These are phyloP conservation scores for Trebouxia sp. DNA, from an alignment of 139 green algal species.

Conservation along the genomic window DNA sequence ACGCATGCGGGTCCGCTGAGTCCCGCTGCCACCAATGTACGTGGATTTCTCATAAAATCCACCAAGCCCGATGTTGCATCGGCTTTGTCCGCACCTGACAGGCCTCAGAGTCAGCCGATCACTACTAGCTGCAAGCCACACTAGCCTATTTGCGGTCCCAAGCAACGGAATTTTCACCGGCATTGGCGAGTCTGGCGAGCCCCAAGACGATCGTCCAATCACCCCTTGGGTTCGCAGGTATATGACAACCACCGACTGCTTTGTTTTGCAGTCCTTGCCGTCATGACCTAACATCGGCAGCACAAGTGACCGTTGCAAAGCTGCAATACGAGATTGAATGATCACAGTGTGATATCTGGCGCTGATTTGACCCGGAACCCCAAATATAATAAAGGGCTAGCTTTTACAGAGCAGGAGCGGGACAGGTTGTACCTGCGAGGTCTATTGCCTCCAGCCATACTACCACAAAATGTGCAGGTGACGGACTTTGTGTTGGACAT, in stretches of 20 bases:
- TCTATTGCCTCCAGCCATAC: conserved; percentile 81
- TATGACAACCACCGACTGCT: background rate
- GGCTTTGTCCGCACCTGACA: too few relatives aligned
- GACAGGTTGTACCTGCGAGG: conserved; percentile 85
- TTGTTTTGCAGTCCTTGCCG: background rate
- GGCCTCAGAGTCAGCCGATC: too few relatives aligned
- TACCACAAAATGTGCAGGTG: conserved; percentile 72
- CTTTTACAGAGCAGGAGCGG: conserved; percentile 81
- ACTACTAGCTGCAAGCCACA: background rate
- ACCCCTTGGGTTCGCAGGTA: conserved; percentile 14
- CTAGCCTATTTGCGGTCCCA: background rate
- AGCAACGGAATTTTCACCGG: background rate
- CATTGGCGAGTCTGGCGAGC: background rate
- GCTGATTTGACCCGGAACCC: conserved; percentile 78
- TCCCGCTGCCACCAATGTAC: too few relatives aligned
- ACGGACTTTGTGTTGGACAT: background rate
- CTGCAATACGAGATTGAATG: background rate
- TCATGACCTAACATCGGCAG: background rate
- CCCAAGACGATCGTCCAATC: background rate
- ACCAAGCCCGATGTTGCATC: too few relatives aligned
- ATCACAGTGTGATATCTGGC: conserved; percentile 70
- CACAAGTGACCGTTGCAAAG: background rate
- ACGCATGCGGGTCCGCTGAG: too few relatives aligned
- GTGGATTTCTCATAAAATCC: too few relatives aligned
- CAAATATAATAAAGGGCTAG: conserved; percentile 87